Evolutionary conservation across 331 rosid genomes (phyloP).

Genomic region (Quercus lobata): DNA sequence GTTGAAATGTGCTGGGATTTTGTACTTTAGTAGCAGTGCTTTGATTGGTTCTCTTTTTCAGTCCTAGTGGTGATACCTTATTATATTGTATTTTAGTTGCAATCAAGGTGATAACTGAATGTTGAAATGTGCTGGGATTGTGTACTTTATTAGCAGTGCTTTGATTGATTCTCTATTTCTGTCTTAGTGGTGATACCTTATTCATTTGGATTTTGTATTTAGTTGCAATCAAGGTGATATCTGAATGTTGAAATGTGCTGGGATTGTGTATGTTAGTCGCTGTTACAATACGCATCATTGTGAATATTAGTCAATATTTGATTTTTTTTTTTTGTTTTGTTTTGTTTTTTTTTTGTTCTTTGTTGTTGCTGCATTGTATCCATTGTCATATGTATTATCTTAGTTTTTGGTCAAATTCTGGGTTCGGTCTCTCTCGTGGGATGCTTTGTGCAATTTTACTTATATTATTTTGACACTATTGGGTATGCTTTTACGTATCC

Average conservation of each 20-base stretch:
- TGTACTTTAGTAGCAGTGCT: conserved; percentile 6
- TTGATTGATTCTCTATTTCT: not conserved
- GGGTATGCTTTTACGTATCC: conserved; percentile 96
- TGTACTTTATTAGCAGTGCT: not conserved
- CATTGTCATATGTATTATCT: not conserved
- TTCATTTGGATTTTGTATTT: too few species aligned
- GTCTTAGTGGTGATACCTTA: too few species aligned
- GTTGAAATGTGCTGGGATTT: not conserved
- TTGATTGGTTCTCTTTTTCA: not conserved
- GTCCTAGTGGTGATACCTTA: too few species aligned
- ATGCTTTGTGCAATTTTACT: conserved; percentile 72
- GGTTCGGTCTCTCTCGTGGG: conserved; percentile 84
- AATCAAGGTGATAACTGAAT: too few species aligned
- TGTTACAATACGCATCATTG: not conserved
- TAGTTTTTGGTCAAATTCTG: conserved; percentile 64
- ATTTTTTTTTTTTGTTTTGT: not conserved
- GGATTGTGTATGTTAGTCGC: not conserved
- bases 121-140: too few species aligned
- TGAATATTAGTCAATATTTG: not conserved
- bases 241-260: too few species aligned
- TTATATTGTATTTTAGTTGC: too few species aligned
- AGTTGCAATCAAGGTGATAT: too few species aligned
- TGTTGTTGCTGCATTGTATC: not conserved
- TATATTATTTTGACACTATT: conserved; percentile 74
- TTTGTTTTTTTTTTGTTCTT: too few species aligned